Evolutionary conservation across 371 early-diverging fungal genomes (phyloP), one percentile per base, ranked within the genome.

Genomic region (Smittium culicis): DNA sequence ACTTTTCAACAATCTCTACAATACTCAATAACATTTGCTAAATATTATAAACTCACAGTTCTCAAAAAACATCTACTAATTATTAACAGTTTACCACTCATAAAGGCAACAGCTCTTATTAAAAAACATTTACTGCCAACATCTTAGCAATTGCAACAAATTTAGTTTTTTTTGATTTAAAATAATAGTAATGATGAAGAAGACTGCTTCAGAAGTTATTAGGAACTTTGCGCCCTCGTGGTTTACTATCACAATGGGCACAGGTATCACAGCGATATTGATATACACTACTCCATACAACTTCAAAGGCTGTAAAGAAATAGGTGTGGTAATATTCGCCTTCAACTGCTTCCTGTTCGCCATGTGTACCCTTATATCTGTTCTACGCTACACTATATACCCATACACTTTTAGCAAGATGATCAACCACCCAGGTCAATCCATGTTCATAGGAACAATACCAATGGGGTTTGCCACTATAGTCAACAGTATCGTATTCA

Each of bases 401-500:
- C 79, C 81, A 57, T 71, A 72, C 27, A 65, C 80, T 1, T 35
- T 72, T 61, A 34, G 35, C 16, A 70, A 73, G 2, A 68, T 82
- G 65, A n/a, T 81, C 28, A 54, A 60, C 11, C 79, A 82, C 34
- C 75, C 82, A 3, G 68, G 74, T 31, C 73, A 75, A 59, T 74
- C 78, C 67, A 69, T 82, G 71, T 66, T 75, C 25, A 56, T 82
- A 27, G 82, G 82, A 55, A 71, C 81, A 0, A 70, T 78, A 17
- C 83, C 82, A 0, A 82, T 82, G 82, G 79, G 77, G 0, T 61
- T 82, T 28, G 69, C 74, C 20, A 81, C 81, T 1, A 64, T 82
- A 28, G 68, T 72, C 54, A 77, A 74, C 65, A 55, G 56, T 2
- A 59, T 77, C 3, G 70, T 70, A 0, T 54, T 66, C 11, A 65